Percentiles rank a stretch among this genome's conserved stretches.
These are phyloP conservation scores for Xerocomus spinulosus DNA, from an alignment of 768 basidiomycete species.

Conservation along the genomic window DNA sequence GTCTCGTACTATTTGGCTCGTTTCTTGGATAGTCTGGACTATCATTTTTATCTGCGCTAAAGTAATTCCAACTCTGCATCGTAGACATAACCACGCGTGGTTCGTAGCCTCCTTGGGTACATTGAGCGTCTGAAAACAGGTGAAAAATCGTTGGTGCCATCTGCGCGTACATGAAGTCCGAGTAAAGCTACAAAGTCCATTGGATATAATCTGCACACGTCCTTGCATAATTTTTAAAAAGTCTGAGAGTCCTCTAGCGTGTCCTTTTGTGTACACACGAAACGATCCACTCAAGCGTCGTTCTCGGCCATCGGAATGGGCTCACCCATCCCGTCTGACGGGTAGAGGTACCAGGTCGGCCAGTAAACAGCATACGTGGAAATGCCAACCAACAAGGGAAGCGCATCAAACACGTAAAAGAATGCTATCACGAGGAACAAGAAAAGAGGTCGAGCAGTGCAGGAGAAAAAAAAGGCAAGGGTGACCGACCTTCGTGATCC, in stretches of 20 bases:
- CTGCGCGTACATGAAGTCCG: no score
- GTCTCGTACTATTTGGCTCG: neutral
- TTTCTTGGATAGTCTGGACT: neutral
- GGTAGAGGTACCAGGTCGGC: slow-evolving; percentile 24
- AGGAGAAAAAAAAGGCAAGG: no score
- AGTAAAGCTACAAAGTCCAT: no score
- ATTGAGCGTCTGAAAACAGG: no score
- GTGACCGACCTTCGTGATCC: slow-evolving; percentile 21
- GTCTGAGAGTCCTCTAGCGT: neutral
- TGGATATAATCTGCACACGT: no score
- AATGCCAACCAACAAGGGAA: slow-evolving; percentile 27
- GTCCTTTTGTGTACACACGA: no score
- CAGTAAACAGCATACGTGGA: slow-evolving; percentile 22
- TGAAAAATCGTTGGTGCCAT: no score
- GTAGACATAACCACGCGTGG: neutral
- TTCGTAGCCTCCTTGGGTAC: neutral
- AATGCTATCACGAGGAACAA: slow-evolving; percentile 13
- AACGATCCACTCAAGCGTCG: neutral
- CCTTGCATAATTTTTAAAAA: no score
- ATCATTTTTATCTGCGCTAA: neutral
- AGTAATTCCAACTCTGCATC: neutral
- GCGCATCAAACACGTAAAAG: slow-evolving; percentile 28
- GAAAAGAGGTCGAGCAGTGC: neutral
- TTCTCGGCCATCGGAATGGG: neutral
- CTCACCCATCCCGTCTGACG: neutral